Conservation (phyloP, 345 rosid species). For the Stellera chamaejasme region DNA sequence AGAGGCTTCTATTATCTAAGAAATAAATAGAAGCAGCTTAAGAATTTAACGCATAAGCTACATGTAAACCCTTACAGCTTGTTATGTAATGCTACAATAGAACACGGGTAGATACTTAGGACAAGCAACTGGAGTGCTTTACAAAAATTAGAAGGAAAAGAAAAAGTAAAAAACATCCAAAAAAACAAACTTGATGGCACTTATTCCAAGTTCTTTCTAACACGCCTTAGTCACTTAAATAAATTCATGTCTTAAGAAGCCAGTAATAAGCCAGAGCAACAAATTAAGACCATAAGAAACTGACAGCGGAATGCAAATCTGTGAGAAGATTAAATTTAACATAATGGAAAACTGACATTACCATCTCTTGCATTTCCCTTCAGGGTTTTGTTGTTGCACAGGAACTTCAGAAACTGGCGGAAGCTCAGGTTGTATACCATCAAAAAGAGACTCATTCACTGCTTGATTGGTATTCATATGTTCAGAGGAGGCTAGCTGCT, state of each 20-base stretch:
- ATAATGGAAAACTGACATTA: constrained; percentile 27
- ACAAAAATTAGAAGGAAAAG: no score
- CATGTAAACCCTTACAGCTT: neutral
- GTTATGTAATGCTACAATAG: neutral
- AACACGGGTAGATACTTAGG: neutral
- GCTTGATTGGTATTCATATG: constrained; percentile 28
- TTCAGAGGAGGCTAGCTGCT: constrained; percentile 35
- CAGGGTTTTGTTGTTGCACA: constrained; percentile 23
- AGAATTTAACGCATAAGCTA: neutral
- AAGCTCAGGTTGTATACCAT: constrained; percentile 29
- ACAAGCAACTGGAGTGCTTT: neutral
- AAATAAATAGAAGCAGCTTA: no score
- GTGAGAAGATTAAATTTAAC: constrained; percentile 1
- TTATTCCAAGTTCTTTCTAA: no score
- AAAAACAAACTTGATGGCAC: no score
- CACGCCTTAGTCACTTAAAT: no score
- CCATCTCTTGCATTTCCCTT: constrained; percentile 34
- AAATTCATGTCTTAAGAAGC: neutral
- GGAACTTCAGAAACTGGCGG: constrained; percentile 27
- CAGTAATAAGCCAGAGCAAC: no score
- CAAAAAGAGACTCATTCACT: constrained; percentile 24
- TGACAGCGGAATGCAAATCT: neutral
- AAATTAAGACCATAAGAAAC: no score
- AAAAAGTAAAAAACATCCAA: no score
- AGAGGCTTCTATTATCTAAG: neutral